Evolutionary conservation across 306 rosid species (phyloP).

Genomic region (Prunus mongolica): DNA sequence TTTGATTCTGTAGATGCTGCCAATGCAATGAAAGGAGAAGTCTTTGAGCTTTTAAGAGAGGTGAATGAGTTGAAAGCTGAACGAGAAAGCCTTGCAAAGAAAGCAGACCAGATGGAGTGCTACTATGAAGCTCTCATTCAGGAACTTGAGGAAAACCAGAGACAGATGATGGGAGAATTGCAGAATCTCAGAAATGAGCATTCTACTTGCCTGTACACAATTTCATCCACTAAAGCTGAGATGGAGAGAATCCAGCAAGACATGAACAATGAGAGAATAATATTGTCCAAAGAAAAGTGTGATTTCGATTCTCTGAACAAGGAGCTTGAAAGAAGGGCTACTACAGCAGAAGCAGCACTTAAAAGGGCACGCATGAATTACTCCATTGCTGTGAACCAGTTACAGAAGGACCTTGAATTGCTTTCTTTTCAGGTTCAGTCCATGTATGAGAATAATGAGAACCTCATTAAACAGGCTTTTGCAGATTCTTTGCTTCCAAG

Average conservation of each 20-base stretch:
- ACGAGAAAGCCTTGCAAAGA: conserved; percentile 67
- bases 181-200: conserved; percentile 90
- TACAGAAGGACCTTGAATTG: conserved; percentile 93
- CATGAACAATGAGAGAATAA: conserved; percentile 65
- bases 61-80: conserved; percentile 81
- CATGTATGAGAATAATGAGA: conserved; percentile 89
- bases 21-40: conserved; percentile 60
- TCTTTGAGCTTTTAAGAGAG: conserved; percentile 78
- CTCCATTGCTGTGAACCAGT: conserved; percentile 89
- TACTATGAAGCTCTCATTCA: conserved; percentile 97
- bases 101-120: conserved; percentile 99
- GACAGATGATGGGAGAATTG: conserved; percentile 93
- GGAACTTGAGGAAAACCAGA: conserved; percentile 96
- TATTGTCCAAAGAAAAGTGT: conserved; percentile 67
- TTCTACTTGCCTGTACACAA: conserved; percentile 77
- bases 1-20: conserved; percentile 65
- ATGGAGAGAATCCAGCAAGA: conserved; percentile 72
- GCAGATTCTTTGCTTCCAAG: conserved; percentile 61
- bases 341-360: conserved; percentile 82
- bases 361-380: conserved; percentile 95
- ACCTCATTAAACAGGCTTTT: conserved; percentile 77
- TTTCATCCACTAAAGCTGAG: conserved; percentile 81
- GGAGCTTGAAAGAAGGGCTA: conserved; percentile 86
- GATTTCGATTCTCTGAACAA: conserved; percentile 58
- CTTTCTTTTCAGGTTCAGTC: conserved; percentile 86